These are phyloP conservation scores for Ophiostoma perfectum DNA, from an alignment of 2,329 filamentous ascomycete genomes.

Conservation along the genomic window DNA sequence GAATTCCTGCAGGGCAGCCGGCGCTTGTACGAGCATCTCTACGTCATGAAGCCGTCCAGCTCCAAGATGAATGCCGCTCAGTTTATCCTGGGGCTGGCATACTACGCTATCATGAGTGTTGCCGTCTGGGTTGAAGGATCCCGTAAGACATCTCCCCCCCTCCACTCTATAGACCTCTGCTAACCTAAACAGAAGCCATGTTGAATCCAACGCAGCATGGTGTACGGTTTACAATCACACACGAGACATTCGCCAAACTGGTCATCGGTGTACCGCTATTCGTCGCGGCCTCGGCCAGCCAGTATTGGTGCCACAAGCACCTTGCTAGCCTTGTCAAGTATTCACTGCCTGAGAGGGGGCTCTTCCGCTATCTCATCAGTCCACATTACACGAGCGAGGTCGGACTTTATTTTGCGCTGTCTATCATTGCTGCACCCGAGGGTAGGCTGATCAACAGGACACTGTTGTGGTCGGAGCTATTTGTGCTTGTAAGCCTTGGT, in stretches of 20 bases:
- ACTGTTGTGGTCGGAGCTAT: constrained; percentile 61
- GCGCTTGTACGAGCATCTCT: constrained; percentile 68
- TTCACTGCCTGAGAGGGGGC: constrained; percentile 65
- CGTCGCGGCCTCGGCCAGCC: constrained; percentile 62
- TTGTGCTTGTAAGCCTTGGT: constrained; percentile 74
- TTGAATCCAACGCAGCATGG: constrained; percentile 30
- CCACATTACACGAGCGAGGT: constrained; percentile 93
- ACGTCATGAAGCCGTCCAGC: constrained; percentile 58
- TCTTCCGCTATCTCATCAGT: constrained; percentile 69
- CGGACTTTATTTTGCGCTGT: constrained; percentile 72
- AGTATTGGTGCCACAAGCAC: constrained; percentile 68
- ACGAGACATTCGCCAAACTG: constrained; percentile 40
- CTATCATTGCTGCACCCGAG: constrained; percentile 65
- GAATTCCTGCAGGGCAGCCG: constrained; percentile 70
- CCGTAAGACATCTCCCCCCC: constrained; percentile 40
- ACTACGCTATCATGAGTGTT: constrained; percentile 68
- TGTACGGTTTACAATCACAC: not conserved
- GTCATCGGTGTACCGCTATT: constrained; percentile 58
- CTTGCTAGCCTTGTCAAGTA: constrained; percentile 73
- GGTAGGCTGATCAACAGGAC: constrained; percentile 66
- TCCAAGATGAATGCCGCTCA: constrained; percentile 82
- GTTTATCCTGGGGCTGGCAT: constrained; percentile 71
- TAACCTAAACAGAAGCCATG: constrained; percentile 23
- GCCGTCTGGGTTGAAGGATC: constrained; percentile 81
- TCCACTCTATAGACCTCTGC: too few species aligned